Evolutionary conservation across 192 early-diverging fungal genomes (phyloP).

Genomic region (Backusella parvicylindrica): DNA sequence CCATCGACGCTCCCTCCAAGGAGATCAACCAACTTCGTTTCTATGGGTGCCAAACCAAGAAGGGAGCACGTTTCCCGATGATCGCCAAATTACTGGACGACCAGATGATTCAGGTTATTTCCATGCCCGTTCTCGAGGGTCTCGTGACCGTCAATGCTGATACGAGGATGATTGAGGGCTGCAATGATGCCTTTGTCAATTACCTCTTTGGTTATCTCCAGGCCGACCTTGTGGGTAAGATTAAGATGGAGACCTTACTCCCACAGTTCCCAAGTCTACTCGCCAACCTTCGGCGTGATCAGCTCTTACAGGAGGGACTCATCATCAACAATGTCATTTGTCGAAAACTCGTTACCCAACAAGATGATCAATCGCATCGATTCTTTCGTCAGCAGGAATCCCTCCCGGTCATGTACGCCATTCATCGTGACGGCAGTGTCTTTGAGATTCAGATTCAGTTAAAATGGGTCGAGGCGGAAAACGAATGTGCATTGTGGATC

Average conservation of each 20-base stretch:
- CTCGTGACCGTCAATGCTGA: conserved; percentile 47
- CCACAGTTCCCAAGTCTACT: conserved; percentile 56
- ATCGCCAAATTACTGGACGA: conserved; percentile 38
- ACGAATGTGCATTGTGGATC: conserved; percentile 58
- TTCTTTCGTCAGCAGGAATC: neutral
- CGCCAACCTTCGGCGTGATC: conserved; percentile 33
- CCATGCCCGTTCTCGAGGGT: conserved; percentile 60
- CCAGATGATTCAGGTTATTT: conserved; percentile 49
- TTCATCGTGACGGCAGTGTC: conserved; percentile 60
- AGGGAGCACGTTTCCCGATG: conserved; percentile 52
- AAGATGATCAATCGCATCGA: neutral
- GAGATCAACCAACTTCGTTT: conserved; percentile 55
- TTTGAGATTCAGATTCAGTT: conserved; percentile 60
- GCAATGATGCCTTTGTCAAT: conserved; percentile 56
- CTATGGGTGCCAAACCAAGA: conserved; percentile 49
- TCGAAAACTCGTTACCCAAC: conserved; percentile 4
- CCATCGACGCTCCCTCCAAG: neutral
- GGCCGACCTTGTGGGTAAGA: conserved; percentile 39
- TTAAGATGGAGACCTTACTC: conserved; percentile 45
- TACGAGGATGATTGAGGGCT: conserved; percentile 49
- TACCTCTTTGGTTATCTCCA: conserved; percentile 57
- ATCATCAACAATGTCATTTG: conserved; percentile 28
- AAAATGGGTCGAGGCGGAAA: conserved; percentile 45
- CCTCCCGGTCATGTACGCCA: conserved; percentile 37
- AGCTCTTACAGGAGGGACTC: conserved; percentile 12